These are phyloP conservation scores for Styphnolobium japonicum DNA, from an alignment of 306 rosid species.

Conservation along the genomic window DNA sequence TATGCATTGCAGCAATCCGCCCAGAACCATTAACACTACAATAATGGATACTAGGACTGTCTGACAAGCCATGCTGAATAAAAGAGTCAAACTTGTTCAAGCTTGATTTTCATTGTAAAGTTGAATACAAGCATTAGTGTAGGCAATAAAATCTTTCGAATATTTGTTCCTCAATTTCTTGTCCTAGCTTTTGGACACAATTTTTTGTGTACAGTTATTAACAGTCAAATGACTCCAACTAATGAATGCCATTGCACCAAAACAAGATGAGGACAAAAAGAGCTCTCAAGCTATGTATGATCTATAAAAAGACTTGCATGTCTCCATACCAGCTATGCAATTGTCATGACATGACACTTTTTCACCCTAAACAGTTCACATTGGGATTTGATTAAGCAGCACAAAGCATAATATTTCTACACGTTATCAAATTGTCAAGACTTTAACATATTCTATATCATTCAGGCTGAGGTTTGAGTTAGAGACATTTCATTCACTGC, in stretches of 20 bases:
- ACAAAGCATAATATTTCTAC: background rate
- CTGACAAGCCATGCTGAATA: slow-evolving; percentile 10
- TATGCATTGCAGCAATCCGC: slow-evolving; percentile 6
- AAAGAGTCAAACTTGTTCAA: background rate
- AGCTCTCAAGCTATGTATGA: background rate
- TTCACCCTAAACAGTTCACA: background rate
- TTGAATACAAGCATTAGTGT: background rate
- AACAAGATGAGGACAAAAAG: background rate
- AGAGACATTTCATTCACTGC: background rate
- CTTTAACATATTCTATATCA: background rate
- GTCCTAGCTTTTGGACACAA: too few relatives aligned
- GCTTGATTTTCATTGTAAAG: background rate
- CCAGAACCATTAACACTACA: background rate
- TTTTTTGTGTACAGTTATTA: too few relatives aligned
- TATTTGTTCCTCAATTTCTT: too few relatives aligned
- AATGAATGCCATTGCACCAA: background rate
- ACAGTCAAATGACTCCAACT: background rate
- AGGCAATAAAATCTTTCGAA: too few relatives aligned
- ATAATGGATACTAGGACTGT: background rate
- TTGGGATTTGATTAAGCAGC: background rate
- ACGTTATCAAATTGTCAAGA: background rate
- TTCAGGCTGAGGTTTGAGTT: background rate
- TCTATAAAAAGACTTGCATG: background rate
- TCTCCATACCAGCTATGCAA: background rate
- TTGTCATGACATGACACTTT: background rate